Evolutionary conservation across 441 rosid species (phyloP).

Genomic region (Euphorbia schlechtendalii): DNA sequence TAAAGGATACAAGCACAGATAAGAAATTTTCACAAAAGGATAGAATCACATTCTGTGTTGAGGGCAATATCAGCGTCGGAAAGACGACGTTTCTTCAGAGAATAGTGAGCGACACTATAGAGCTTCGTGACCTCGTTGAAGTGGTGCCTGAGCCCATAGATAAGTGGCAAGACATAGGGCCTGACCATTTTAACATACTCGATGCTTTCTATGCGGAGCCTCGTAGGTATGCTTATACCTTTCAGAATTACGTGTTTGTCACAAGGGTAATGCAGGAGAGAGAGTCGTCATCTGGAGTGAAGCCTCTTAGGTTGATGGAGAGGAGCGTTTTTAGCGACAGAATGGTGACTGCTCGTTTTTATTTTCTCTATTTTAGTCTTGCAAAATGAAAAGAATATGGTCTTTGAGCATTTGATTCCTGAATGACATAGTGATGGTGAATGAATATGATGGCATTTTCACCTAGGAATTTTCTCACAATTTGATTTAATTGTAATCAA

Average conservation of each 20-base stretch:
- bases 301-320: constrained; percentile 95
- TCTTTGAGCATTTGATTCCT: too few species aligned
- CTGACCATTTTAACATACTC: constrained; percentile 87
- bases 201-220: constrained; percentile 95
- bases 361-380: too few species aligned
- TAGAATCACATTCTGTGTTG: constrained; percentile 83
- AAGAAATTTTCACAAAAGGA: constrained; percentile 38
- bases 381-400: too few species aligned
- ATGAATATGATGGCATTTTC: neutral
- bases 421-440: too few species aligned
- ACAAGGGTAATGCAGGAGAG: constrained; percentile 99
- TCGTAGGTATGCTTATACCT: constrained; percentile 90
- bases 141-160: constrained; percentile 93
- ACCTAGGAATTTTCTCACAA: too few species aligned
- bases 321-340: constrained; percentile 96
- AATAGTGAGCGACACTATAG: constrained; percentile 87
- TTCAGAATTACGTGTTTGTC: constrained; percentile 96
- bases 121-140: constrained; percentile 90
- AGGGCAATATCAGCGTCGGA: constrained; percentile 96
- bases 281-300: constrained; percentile 80
- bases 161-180: constrained; percentile 97
- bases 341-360: constrained; percentile 47
- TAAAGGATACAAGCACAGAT: constrained; percentile 53
- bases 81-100: constrained; percentile 94
- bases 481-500: too few species aligned